phyloP scores from a whole-genome alignment of 768 basidiomycete genomes.

The Thelephora aurantiotincta region DNA sequence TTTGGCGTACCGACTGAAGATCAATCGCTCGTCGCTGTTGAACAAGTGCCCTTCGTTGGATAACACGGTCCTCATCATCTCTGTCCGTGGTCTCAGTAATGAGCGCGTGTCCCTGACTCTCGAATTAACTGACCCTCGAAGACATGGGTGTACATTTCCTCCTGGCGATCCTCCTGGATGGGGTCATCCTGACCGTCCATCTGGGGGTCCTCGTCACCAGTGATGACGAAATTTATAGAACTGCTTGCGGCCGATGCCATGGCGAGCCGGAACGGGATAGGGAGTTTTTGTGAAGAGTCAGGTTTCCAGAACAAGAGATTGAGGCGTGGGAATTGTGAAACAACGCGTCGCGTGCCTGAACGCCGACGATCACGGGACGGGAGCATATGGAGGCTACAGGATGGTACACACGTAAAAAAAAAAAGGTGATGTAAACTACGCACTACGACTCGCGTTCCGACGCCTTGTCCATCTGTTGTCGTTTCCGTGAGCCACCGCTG shows the following conservation, averaged over 20 bases:
- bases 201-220: not conserved
- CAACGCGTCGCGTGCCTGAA: too few relatives aligned
- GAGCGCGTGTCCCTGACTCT: not conserved
- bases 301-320: too few relatives aligned
- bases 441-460: constrained; percentile 22
- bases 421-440: not conserved
- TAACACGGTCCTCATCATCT: constrained; percentile 42
- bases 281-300: too few relatives aligned
- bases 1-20: constrained; percentile 25
- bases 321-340: too few relatives aligned
- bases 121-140: constrained; percentile 20
- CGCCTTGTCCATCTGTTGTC: constrained; percentile 55
- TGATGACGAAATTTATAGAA: constrained; percentile 1
- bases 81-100: constrained; percentile 16
- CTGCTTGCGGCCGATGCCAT: not conserved
- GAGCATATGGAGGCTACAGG: not conserved
- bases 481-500: constrained; percentile 49
- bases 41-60: constrained; percentile 39
- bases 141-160: constrained; percentile 29
- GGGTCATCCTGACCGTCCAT: constrained; percentile 1
- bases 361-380: not conserved
- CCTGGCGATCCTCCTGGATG: constrained; percentile 1
- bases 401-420: not conserved
- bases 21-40: constrained; percentile 27
- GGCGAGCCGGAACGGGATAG: too few relatives aligned